These are phyloP conservation scores for Sporisorium exsertum DNA, from an alignment of 1,284 basidiomycete genomes.

Conservation along the genomic window DNA sequence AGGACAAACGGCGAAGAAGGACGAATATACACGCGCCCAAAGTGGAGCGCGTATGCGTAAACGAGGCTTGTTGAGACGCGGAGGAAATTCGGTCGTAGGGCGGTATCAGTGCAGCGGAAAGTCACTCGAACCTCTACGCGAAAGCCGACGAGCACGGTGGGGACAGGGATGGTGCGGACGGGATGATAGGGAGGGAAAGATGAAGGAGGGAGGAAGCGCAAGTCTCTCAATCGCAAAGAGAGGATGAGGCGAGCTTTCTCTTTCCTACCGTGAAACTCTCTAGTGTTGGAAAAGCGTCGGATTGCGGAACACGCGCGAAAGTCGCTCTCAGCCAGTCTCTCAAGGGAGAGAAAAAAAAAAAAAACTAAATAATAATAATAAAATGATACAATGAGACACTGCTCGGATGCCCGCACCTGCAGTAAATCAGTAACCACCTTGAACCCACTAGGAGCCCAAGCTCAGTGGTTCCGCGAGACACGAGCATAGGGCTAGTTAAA, in stretches of 20 bases:
- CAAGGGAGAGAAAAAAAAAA: neutral
- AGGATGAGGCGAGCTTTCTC: too few species aligned
- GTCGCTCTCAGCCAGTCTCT: neutral
- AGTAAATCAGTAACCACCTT: too few species aligned
- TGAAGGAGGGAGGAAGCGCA: neutral
- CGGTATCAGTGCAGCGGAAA: neutral
- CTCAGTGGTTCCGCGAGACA: too few species aligned
- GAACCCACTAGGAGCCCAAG: neutral
- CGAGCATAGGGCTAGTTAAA: too few species aligned
- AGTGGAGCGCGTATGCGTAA: constrained; percentile 46
- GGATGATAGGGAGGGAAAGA: neutral
- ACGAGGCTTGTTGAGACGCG: constrained; percentile 33
- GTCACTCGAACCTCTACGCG: neutral
- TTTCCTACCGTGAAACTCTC: too few species aligned
- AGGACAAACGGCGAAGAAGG: neutral
- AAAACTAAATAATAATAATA: neutral
- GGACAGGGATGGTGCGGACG: neutral
- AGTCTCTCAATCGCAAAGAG: neutral
- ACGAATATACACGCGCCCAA: constrained; percentile 21
- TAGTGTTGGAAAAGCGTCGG: neutral
- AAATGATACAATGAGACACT: constrained; percentile 1
- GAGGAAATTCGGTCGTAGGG: constrained; percentile 21
- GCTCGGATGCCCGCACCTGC: neutral
- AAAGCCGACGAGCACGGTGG: neutral
- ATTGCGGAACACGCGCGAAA: neutral